Conservation (phyloP, 108 stramenopile genomes). For the Pseudonitzschia pungens region DNA sequence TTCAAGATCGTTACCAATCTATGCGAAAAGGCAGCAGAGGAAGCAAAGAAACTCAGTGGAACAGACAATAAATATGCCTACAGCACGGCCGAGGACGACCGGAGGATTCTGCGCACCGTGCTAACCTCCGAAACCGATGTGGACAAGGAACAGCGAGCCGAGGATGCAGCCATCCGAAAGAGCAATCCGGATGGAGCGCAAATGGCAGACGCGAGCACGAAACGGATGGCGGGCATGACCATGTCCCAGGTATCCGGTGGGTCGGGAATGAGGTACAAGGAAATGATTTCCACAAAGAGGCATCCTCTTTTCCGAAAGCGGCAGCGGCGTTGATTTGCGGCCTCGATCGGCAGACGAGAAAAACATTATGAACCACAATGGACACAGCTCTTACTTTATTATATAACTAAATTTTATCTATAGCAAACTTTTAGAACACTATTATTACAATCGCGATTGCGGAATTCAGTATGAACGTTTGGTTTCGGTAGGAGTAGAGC, state of each 20-base stretch:
- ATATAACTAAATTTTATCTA: too few relatives aligned
- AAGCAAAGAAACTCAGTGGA: constrained; percentile 42
- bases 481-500: too few relatives aligned
- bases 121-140: constrained; percentile 74
- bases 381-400: too few relatives aligned
- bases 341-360: neutral
- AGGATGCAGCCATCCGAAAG: constrained; percentile 89
- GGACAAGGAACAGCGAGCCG: constrained; percentile 82
- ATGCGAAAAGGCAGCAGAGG: constrained; percentile 67
- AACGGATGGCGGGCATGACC: constrained; percentile 65
- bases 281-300: constrained; percentile 56
- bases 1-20: constrained; percentile 98
- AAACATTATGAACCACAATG: neutral
- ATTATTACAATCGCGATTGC: too few relatives aligned
- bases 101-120: constrained; percentile 65
- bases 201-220: constrained; percentile 75
- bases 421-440: too few relatives aligned
- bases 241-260: constrained; percentile 82
- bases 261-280: constrained; percentile 69
- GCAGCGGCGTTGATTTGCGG: constrained; percentile 24
- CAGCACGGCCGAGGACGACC: constrained; percentile 75
- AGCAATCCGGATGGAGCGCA: constrained; percentile 84
- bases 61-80: constrained; percentile 56
- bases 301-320: constrained; percentile 87
- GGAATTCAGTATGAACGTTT: too few relatives aligned